phyloP scores from a whole-genome alignment of 2,329 filamentous ascomycete species.

The Gnomoniopsis smithogilvyi region DNA sequence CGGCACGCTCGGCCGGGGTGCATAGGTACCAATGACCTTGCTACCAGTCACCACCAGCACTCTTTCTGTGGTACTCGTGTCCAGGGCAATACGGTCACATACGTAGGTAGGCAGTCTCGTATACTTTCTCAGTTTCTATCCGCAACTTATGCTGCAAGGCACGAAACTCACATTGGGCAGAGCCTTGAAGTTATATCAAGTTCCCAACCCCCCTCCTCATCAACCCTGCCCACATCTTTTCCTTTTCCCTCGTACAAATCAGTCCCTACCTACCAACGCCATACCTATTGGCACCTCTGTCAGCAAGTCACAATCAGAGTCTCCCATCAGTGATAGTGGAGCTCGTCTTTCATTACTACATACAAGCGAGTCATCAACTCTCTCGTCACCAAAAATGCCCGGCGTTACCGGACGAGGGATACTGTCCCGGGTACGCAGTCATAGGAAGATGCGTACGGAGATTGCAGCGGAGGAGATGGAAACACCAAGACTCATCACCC shows the following conservation, averaged over 20 bases:
- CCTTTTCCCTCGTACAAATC: neutral
- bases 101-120: neutral
- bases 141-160: constrained; percentile 17
- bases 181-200: constrained; percentile 17
- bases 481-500: neutral
- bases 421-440: constrained; percentile 13
- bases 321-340: constrained; percentile 11
- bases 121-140: constrained; percentile 1
- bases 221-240: neutral
- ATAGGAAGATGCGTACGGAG: constrained; percentile 14
- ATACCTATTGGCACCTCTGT: neutral
- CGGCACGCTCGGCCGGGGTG: constrained; percentile 8
- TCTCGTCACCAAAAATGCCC: constrained; percentile 8
- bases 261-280: constrained; percentile 4
- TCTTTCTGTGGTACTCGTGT: neutral
- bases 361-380: neutral
- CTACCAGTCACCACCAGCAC: constrained; percentile 3
- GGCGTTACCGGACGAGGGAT: constrained; percentile 14
- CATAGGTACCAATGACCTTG: constrained; percentile 2
- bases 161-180: constrained; percentile 18
- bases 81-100: neutral
- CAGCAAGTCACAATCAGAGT: neutral
- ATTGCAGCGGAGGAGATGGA: constrained; percentile 12
- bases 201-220: constrained; percentile 8
- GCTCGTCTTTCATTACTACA: constrained; percentile 2